Conservation (phyloP, 2,329 filamentous ascomycete genomes). For the Phialophora macrospora region DNA sequence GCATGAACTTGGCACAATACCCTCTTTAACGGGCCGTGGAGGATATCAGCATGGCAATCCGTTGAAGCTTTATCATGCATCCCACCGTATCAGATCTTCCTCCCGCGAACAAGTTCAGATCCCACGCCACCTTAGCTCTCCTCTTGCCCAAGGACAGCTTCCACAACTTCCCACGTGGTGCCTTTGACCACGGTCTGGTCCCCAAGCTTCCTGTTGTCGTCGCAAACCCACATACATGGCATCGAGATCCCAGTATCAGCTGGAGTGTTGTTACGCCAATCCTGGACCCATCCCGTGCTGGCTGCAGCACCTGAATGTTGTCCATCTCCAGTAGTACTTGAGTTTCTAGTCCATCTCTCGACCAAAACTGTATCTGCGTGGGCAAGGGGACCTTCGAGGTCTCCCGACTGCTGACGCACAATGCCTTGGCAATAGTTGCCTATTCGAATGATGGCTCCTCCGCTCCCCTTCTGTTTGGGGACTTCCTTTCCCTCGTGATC, state of each 20-base stretch:
- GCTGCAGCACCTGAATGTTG: not conserved
- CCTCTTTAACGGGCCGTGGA: not conserved
- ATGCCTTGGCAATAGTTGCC: conserved; percentile 37
- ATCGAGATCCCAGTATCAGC: conserved; percentile 11
- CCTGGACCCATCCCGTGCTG: conserved; percentile 21
- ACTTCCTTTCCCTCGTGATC: not conserved
- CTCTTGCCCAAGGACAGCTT: conserved; percentile 7
- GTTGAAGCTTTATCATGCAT: not conserved
- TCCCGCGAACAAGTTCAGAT: not conserved
- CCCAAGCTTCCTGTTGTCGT: conserved; percentile 22
- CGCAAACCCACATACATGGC: conserved; percentile 29
- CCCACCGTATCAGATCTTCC: not conserved
- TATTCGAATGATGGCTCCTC: conserved; percentile 32
- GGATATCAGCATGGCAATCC: not conserved
- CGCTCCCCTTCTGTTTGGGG: conserved; percentile 3
- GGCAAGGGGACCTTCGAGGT: not conserved
- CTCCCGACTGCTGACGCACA: conserved; percentile 18
- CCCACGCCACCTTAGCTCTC: not conserved
- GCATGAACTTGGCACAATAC: not conserved
- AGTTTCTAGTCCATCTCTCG: conserved; percentile 27
- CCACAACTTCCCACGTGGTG: conserved; percentile 27
- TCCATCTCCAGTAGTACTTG: not conserved
- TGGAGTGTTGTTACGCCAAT: conserved; percentile 30
- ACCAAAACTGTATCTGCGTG: conserved; percentile 18
- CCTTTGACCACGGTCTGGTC: conserved; percentile 27